Base-by-base conservation (phyloP, 306 rosid species). In the Quercus glauca region DNA sequence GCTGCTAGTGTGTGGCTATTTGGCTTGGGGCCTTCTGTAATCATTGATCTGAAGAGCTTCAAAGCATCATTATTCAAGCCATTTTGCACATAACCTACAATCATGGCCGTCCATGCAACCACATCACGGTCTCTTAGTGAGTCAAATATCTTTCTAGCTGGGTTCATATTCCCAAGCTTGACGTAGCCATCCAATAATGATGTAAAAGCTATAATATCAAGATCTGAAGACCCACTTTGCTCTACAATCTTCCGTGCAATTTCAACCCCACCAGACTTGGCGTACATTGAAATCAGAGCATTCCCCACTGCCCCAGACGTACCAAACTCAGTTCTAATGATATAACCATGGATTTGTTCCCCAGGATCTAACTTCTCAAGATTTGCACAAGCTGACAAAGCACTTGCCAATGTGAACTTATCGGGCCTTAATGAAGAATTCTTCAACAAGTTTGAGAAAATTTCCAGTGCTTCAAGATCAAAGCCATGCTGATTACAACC, bases 31-130 rank as follows among this genome's bases (percentile, higher is more conserved):
- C 98, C 97, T 81, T 87, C 87, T 49, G 12, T 78, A 77, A 86
- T 65, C 98, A 92, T 94, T 67, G 37, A 77, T 74, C 91, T 85
- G 78, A 94, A 94, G 78, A 91, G 92, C 71, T 82, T 90, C 74
- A 91, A 55, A 56, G 97, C 97, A 29, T 88, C 91, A 5, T 73
- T 81, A 75, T 84, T 73, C 65, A 94, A 87, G 25, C 97, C 91
- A 78, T 91, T 94, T 74, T 85, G 93, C 45, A 86, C 81, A 57
- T 88, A 91, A 79, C 98, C 98, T 45, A 91, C 98, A 68, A 94
- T 89, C 97, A 94, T 91, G 51, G 97, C 94, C 21, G 98, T 94
- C 97, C 97, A 92, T 1, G 91, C 94, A 83, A 94, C 85, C 60
- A 92, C 90, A 76, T 94, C 98, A 25, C 76, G 79, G 35, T 85